Base-by-base conservation (phyloP, 805 yeast species). In the Metschnikowia santaceciliae region DNA sequence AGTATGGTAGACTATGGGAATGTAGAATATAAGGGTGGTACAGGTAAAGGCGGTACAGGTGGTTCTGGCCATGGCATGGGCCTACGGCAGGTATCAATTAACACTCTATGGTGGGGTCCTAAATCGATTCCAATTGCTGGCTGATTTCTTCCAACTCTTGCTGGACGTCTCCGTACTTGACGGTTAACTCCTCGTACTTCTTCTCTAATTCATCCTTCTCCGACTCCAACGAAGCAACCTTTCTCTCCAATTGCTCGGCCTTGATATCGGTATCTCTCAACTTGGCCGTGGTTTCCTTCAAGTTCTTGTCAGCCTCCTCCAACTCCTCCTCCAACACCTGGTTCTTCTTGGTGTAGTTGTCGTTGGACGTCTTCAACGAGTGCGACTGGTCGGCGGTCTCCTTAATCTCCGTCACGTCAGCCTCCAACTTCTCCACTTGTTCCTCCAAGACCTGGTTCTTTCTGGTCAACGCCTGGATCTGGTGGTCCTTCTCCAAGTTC, bases 61-160 rank as follows among this genome's bases (percentile, higher is more conserved):
- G 30, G 30, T 26, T 26, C 30, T 17, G 36, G 36, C 36, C 36
- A 15, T n/a, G 36, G 36, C 38, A 17, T 11, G 17, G 42, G 42
- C 17, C 30, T n/a, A 33, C 19, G 46, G 45, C 38, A 32, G 47
- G 47, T 44, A 44, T 44, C 35, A 46, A 35, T 39, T 39, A 42
- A 32, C 45, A 32, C 36, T 42, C 30, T 42, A 42, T 32, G 46
- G 46, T 44, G 40, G 23, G 38, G 42, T 47, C 53, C 70, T 74
- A 80, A 67, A 80, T 73, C 61, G 82, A 82, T 75, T 94, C 98
- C 74, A 94, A 86, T 77, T 95, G 97, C 69, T 90, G 90, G 71
- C 90, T 86, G 77, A 94, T 91, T 76, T 91, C 97, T 64, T 94
- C 98, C 77, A 94, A 82, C 76, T 94, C 99, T 61, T 88, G 82